phyloP scores from a whole-genome alignment of 2,329 filamentous ascomycete species.

The Pseudocercospora macadamiae region DNA sequence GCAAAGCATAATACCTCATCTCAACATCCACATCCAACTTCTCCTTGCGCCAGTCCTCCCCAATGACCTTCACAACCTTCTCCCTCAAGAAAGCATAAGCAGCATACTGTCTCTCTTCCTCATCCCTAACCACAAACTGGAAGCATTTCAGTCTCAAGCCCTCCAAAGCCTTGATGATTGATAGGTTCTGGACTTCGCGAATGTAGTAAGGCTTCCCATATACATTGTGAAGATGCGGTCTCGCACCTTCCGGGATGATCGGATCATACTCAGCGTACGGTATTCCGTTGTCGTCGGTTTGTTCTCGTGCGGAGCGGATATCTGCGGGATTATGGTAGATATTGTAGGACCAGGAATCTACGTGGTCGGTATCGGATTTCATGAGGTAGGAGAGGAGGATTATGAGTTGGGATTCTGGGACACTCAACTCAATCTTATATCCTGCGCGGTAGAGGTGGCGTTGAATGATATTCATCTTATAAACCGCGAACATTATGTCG shows the following conservation, averaged over 20 bases:
- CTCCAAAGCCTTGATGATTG: not conserved
- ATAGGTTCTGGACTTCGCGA: not conserved
- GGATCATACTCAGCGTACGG: not conserved
- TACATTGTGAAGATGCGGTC: not conserved
- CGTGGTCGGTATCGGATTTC: not conserved
- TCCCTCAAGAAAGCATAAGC: constrained; percentile 1
- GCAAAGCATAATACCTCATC: constrained; percentile 1
- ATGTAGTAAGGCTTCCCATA: not conserved
- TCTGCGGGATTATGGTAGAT: not conserved
- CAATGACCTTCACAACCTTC: not conserved
- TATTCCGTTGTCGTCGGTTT: not conserved
- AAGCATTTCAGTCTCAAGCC: not conserved
- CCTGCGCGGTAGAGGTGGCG: not conserved
- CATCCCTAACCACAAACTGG: not conserved
- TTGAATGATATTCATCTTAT: not conserved
- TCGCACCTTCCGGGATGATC: not conserved
- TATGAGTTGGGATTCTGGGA: not conserved
- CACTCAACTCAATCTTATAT: not conserved
- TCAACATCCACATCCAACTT: not conserved
- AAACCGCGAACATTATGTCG: not conserved
- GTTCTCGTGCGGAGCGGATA: not conserved
- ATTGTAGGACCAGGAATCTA: not conserved
- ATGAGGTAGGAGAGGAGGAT: constrained; percentile 1
- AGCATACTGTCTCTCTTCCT: not conserved
- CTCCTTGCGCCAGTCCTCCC: too few species aligned